Base-by-base conservation (phyloP, 306 rosid species). In the Castanopsis chinensis region DNA sequence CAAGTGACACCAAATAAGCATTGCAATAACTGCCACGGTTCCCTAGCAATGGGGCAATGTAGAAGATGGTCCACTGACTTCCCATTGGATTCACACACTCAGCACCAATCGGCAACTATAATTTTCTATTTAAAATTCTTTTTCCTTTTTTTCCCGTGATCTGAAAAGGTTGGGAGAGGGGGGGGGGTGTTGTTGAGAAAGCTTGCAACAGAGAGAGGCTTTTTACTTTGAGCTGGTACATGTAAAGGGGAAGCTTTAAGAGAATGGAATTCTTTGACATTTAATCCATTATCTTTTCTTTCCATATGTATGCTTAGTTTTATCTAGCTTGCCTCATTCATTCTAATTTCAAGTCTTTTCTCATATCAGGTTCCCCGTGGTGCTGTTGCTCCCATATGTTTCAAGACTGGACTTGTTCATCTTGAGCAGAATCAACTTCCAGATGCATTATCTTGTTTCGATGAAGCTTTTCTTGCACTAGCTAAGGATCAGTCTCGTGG, bases 401-500 rank as follows among this genome's bases (percentile, higher is more conserved):
- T 96, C 91, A 96, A 93, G 89, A 93, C 87, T 81, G 99, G 99
- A 81, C 92, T 96, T 80, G 90, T 91, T 82, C 98, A 96, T 88
- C 97, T 96, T 69, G 99, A 96, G 82, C 92, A 85, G 83, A 96
- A 96, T 88, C 90, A 96, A 83, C 98, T 96, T 79, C 84, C 96
- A 49, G 99, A 96, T 90, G 96, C 99, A 2, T 88, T 93, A 80
- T 91, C 94, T 60, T 96, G 99, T 91, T 93, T 93, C 78, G 87
- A 96, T 81, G 99, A 96, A 88, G 88, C 98, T 86, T 96, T 96
- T 81, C 92, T 93, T 72, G 93, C 99, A 58, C 83, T 93, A 74
- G 99, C 99, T 43, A 96, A 91, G 87, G 99, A 96, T 77, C 86
- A 89, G 78, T 96, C 99, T 82, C 94, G 97, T 55, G 99, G 98